Base-by-base conservation (phyloP, 768 basidiomycete genomes). In the Trametes villosa region DNA sequence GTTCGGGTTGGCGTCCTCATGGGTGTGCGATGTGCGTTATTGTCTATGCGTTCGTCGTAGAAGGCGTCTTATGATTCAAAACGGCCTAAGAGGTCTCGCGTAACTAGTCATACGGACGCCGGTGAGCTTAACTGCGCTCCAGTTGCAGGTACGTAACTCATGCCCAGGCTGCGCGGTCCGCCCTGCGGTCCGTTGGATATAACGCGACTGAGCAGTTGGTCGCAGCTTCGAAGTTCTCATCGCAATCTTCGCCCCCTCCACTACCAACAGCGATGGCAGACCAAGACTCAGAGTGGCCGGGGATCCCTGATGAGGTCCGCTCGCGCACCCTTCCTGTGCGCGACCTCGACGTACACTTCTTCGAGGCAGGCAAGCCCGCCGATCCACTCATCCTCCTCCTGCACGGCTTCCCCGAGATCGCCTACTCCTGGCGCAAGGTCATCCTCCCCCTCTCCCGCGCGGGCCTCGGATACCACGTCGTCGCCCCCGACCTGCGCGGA, bases 391-490 rank as follows among this genome's bases (percentile, higher is more conserved):
- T 87, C 46, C 54, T 88, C 30, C 81, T 89, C 24, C 69, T 88
- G 2, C 86, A 88, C 62, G 87, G 86, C 41, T 88, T 88, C 68
- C 86, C 86, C 11, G 86, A 88, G 66, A 76, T 88, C 7, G 81
- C 86, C 2, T 86, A 83, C 67, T 87, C 85, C 9, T 88, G 85
- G 85, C 77, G 87, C 15, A 84, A 85, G 60, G 59, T 87, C 34
- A 76, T 88, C 31, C 65, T 72, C 0, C 84, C 84, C 0, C 76
- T 88, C 26, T 69, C 82, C 0, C 64, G 72, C 5, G 74, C 76
- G 2, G 86, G 72, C 4, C 74, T 77, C 1, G 86, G 86, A 1
- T 87, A 81, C 71, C 78, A 81, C 53, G 86, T 87, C 67, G 81
- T 88, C 45, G 86, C 86, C 0, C 85, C 85, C 8, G 87, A 89